Evolutionary conservation across 2,329 filamentous ascomycete genomes (phyloP).

Genomic region (Rutstroemia sp.): DNA sequence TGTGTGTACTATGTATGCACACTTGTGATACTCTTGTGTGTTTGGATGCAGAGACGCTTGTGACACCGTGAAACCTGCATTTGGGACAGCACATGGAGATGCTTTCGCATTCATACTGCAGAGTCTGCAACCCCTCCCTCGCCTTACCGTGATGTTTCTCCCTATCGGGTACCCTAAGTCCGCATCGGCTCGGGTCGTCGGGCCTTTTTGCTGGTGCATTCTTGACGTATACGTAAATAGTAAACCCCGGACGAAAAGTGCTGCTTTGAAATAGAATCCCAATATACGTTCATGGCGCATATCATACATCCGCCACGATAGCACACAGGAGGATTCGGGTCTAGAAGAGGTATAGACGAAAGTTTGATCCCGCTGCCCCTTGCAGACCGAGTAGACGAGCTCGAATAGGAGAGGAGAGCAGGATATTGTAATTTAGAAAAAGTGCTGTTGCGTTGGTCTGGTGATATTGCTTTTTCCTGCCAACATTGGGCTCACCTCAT

Average conservation of each 20-base stretch:
- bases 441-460: not conserved
- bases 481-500: not conserved
- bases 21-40: too few relatives aligned
- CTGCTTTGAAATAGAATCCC: too few relatives aligned
- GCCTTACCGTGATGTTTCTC: too few relatives aligned
- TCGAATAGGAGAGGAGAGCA: not conserved
- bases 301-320: not conserved
- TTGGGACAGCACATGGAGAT: not conserved
- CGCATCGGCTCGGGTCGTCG: too few relatives aligned
- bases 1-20: too few relatives aligned
- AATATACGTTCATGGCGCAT: not conserved
- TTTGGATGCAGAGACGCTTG: too few relatives aligned
- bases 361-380: not conserved
- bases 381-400: not conserved
- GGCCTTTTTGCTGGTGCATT: too few relatives aligned
- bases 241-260: too few relatives aligned
- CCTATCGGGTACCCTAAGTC: too few relatives aligned
- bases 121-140: not conserved
- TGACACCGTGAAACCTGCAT: too few relatives aligned
- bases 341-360: not conserved
- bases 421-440: not conserved
- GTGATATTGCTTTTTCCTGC: not conserved
- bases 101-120: not conserved
- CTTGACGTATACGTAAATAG: too few relatives aligned
- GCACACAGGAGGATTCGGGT: not conserved